Base-by-base conservation (phyloP, 2,329 filamentous ascomycete species). In the Ilyonectria destructans region DNA sequence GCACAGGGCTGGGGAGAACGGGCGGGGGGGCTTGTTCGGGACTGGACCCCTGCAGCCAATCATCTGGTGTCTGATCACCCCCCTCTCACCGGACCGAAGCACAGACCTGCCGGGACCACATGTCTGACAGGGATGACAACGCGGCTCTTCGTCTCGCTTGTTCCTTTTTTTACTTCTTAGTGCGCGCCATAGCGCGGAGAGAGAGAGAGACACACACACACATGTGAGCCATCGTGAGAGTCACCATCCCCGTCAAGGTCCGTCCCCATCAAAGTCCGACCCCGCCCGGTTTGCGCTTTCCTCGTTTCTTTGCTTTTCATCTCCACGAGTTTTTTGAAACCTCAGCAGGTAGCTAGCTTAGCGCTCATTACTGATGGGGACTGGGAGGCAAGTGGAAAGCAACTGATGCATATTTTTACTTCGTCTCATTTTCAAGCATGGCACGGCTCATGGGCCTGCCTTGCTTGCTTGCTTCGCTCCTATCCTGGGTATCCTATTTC, bases 111-210 rank as follows among this genome's bases (percentile, higher is more conserved):
- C 21, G 35, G 56, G 69, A 72, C 77, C 77, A 79, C 77, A 79
- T 79, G 77, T 77, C 68, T 68, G 68, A 69, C 77, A 79, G 71
- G 77, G 77, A 75, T 78, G 60, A 55, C 55, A 69, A 72, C 67
- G 73, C 72, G 72, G 75, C 75, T 77, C 72, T 73, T 70, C 57
- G 13, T 66, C 62, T 69, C 63, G 68, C 67, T 69, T 73, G 55
- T 69, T 71, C 58, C 68, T 48, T 62, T 58, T 68, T 62, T 61
- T 49, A 65, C 54, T 51, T 40, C 35, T 57, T 54, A 69, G 62
- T 40, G 58, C 49, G 45, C 35, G 48, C 56, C 55, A 33, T 33
- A 12, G 31, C 31, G 31, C 31, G 8, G 31, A 33, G 31, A 33
- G 31, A 33, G 26, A 26, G 3, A 23, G 3, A 23, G 23, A 23